Evolutionary conservation across 1,139 yeast genomes (phyloP), one percentile per base, ranked within the genome.

Genomic region (Kurtzmaniella natalensis): DNA sequence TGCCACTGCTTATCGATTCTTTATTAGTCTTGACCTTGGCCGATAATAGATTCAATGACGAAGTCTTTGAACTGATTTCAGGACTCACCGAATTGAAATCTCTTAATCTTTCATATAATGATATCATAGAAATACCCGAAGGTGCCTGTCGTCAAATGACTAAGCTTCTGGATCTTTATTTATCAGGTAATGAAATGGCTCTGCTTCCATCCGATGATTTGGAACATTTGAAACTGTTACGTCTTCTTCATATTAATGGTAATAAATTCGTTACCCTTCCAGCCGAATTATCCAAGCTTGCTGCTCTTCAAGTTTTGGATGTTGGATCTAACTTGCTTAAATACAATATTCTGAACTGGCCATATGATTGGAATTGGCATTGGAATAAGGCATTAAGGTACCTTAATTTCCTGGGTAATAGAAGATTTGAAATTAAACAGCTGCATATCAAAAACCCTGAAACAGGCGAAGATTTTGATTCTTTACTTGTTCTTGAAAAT

Each of bases 361-460:
- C 94, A 6, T 89, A 87, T 53, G 98, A 92, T 55, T 92, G 97
- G 97, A 92, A 87, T 57, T 94, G 98, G 98, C 82, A 84, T 49
- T 81, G 80, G 68, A 94, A 92, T 52, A 66, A 72, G 37, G 79
- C 81, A 31, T 68, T 94, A 55, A 77, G 71, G 46, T 88, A 84
- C 49, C 72, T 94, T 53, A 92, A 89, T 55, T 81, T 94, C 42
- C 86, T 96, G 0, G 97, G 97, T 28, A 94, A 94, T 53, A 82
- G 84, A 51, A 72, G 96, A 42, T 78, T 94, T 43, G 98, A 92
- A 53, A 87, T 92, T 46, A 81, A 80, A 50, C 81, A 78, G 37
- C 70, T 72, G 40, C 81, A 75, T 41, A 50, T 58, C 6, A 60
- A 62, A 46, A 72, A 67, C 43, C 68, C 76, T 40, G 65, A 65